Percentiles rank a stretch among this genome's conserved stretches.
Conservation (phyloP, 805 yeast genomes). For the Pichia paraexigua region DNA sequence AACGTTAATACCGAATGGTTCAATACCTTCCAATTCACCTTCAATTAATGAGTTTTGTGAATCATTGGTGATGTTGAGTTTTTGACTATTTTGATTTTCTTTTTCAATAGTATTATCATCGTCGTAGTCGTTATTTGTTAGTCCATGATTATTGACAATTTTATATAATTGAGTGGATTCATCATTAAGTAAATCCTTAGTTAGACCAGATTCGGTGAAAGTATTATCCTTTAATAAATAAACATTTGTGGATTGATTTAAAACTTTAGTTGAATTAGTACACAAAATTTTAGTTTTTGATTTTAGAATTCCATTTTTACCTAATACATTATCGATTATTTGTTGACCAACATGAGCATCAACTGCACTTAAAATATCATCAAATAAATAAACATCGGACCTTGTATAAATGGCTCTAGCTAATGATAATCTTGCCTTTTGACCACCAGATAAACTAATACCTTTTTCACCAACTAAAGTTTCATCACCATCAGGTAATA, state of each 20-base stretch:
- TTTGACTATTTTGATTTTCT: too few relatives aligned
- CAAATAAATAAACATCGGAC: slow-evolving; percentile 83
- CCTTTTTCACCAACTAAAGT: slow-evolving; percentile 97
- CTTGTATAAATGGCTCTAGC: slow-evolving; percentile 95
- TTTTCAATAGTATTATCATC: background rate
- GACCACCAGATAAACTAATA: slow-evolving; percentile 93
- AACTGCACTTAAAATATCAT: slow-evolving; percentile 92
- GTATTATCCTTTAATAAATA: slow-evolving; percentile 46
- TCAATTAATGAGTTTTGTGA: slow-evolving; percentile 4
- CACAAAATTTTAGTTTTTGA: slow-evolving; percentile 48
- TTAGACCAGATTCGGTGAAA: slow-evolving; percentile 50
- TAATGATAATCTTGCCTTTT: slow-evolving; percentile 87
- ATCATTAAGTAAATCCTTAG: slow-evolving; percentile 29
- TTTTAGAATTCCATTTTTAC: slow-evolving; percentile 38
- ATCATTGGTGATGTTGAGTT: too few relatives aligned
- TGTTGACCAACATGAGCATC: slow-evolving; percentile 94
- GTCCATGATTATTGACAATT: slow-evolving; percentile 35
- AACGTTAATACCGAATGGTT: slow-evolving; percentile 9
- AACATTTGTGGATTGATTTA: slow-evolving; percentile 52
- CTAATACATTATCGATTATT: slow-evolving; percentile 52
- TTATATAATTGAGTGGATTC: slow-evolving; percentile 23
- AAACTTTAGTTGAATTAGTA: slow-evolving; percentile 49
- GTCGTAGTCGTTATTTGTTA: background rate
- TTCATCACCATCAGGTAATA: slow-evolving; percentile 80
- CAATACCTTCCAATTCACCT: slow-evolving; percentile 12